Conservation (phyloP, 768 basidiomycete genomes). For the Suillus paluster region DNA sequence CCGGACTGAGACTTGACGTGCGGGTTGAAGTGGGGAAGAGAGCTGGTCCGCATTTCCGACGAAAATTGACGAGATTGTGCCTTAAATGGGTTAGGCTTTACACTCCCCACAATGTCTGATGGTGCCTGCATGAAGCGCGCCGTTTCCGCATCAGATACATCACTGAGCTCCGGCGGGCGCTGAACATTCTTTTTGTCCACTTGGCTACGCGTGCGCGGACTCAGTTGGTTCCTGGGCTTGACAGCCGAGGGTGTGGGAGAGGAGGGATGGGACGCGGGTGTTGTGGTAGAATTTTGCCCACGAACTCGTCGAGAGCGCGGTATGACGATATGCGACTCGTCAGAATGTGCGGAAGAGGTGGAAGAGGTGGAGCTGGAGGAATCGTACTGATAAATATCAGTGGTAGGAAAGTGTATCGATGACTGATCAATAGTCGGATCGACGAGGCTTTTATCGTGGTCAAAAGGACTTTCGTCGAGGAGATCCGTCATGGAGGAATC, state of each 20-base stretch:
- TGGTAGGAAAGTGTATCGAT: slow-evolving; percentile 1
- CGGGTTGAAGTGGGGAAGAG: slow-evolving; percentile 3
- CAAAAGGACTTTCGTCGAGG: neutral
- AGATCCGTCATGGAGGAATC: slow-evolving; percentile 17
- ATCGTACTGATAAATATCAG: slow-evolving; percentile 21
- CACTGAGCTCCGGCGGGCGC: slow-evolving; percentile 21
- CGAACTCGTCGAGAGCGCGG: slow-evolving; percentile 43
- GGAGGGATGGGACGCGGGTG: slow-evolving; percentile 44
- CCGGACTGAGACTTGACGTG: slow-evolving; percentile 1
- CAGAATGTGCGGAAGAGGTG: slow-evolving; percentile 40
- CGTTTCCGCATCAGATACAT: slow-evolving; percentile 36
- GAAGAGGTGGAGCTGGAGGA: slow-evolving; percentile 44
- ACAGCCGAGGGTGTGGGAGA: slow-evolving; percentile 47
- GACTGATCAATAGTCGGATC: slow-evolving; percentile 3
- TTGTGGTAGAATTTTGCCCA: slow-evolving; percentile 27
- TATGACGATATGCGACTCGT: slow-evolving; percentile 36
- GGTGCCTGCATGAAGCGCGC: slow-evolving; percentile 25
- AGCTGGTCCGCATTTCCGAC: slow-evolving; percentile 23
- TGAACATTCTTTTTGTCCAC: slow-evolving; percentile 20
- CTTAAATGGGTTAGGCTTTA: slow-evolving; percentile 10
- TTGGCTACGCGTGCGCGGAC: slow-evolving; percentile 12
- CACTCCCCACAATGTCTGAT: slow-evolving; percentile 19
- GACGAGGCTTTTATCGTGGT: slow-evolving; percentile 12
- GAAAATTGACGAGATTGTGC: slow-evolving; percentile 21
- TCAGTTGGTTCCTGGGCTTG: slow-evolving; percentile 16